phyloP scores from a whole-genome alignment of 805 yeast genomes.

The Saturnispora halmiae region DNA sequence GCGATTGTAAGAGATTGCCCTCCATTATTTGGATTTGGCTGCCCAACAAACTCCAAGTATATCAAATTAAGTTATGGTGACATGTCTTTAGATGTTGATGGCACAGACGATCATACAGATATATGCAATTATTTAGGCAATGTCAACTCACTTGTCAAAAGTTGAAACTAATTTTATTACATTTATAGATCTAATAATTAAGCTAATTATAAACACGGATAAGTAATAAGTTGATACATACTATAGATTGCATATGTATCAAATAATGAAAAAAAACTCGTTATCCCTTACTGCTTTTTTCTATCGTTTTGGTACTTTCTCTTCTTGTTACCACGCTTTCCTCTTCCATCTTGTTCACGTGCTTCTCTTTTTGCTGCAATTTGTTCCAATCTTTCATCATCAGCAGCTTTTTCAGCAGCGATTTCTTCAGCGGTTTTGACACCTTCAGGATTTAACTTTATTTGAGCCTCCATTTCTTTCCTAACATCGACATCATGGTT shows the following conservation, averaged over 20 bases:
- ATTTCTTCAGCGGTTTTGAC: slow-evolving; percentile 5
- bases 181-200: too few relatives aligned
- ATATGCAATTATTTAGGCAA: slow-evolving; percentile 3
- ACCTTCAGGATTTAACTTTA: slow-evolving; percentile 14
- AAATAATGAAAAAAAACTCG: too few relatives aligned
- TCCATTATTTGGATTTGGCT: slow-evolving; percentile 57
- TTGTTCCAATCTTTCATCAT: slow-evolving; percentile 6
- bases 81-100: slow-evolving; percentile 14
- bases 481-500: slow-evolving; percentile 33
- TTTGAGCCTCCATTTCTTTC: slow-evolving; percentile 31
- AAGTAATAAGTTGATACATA: too few relatives aligned
- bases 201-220: too few relatives aligned
- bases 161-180: too few relatives aligned
- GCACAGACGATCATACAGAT: not conserved
- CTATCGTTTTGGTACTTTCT: slow-evolving; percentile 1
- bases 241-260: too few relatives aligned
- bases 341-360: not conserved
- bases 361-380: slow-evolving; percentile 4
- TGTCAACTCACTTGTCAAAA: not conserved
- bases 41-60: slow-evolving; percentile 45
- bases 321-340: slow-evolving; percentile 1
- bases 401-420: slow-evolving; percentile 7
- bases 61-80: slow-evolving; percentile 33
- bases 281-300: too few relatives aligned
- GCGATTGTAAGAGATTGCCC: slow-evolving; percentile 81